Base-by-base conservation (phyloP, 2,329 filamentous ascomycete species). In the Elsinoe ampelina region DNA sequence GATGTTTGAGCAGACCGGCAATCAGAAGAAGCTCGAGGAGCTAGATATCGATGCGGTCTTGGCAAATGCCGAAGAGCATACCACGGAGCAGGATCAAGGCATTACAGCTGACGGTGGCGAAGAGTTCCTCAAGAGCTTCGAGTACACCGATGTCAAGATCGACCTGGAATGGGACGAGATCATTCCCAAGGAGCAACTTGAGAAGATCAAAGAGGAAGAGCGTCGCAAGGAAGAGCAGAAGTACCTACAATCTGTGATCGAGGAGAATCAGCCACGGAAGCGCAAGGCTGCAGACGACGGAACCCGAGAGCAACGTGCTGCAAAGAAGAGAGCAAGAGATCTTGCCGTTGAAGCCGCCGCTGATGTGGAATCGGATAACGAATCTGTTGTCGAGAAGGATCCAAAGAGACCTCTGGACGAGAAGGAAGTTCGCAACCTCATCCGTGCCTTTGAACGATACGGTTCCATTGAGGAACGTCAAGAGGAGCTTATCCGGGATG, bases 121-220 rank as follows among this genome's bases (percentile, higher is more conserved):
- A 68, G 95, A 95, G 60, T 98, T 97, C 71, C 84, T 98, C 75
- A 84, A 81, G 63, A 85, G 83, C 59, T 88, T 88, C 63, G 90
- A 97, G 67, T 95, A 95, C 66, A 96, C 93, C 1, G 93, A 98
- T 70, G 92, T 97, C 71, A 97, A 97, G 73, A 87, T 97, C 59
- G 80, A 97, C 62, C 83, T 97, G 22, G 90, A 95, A 63, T 98
- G 93, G 93, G 93, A 98, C 65, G 87, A 97, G 63, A 98, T 98
- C 65, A 97, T 98, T 63, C 95, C 93, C 0, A 90, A 91, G 59
- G 90, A 95, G 6, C 85, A 95, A 65, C 80, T 98, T 15, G 91
- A 91, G 13, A 85, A 84, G 59, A 87, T 97, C 72, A 95, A 95
- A 70, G 85, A 84, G 0, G 89, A 95, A 52, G 92, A 97, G 65